phyloP scores from a whole-genome alignment of 106 monocot genomes.

The Allium sativum region DNA sequence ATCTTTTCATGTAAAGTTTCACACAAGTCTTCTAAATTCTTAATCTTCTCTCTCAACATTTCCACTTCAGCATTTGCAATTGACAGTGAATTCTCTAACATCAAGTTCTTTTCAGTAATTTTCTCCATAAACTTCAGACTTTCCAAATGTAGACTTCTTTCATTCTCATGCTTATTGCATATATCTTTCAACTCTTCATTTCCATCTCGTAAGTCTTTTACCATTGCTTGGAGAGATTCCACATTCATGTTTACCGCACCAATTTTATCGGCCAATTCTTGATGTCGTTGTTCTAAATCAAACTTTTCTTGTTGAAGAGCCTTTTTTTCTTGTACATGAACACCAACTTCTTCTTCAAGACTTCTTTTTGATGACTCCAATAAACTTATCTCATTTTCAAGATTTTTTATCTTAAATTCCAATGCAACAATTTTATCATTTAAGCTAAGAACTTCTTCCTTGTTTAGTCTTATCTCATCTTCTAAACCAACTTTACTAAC shows the following conservation, averaged over 20 bases:
- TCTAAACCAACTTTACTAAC: constrained; percentile 18
- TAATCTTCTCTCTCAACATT: constrained; percentile 39
- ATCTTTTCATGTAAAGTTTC: constrained; percentile 25
- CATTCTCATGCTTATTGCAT: constrained; percentile 34
- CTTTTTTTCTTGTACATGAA: constrained; percentile 25
- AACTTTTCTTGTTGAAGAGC: constrained; percentile 25
- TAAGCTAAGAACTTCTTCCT: constrained; percentile 26
- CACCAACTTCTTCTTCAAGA: constrained; percentile 5
- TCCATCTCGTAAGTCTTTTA: constrained; percentile 35
- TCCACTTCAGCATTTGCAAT: constrained; percentile 50
- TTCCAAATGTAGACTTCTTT: constrained; percentile 28
- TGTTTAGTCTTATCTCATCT: constrained; percentile 26
- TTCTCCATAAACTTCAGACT: constrained; percentile 39
- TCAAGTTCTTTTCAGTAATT: constrained; percentile 33
- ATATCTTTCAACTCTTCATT: constrained; percentile 37
- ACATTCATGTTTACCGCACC: constrained; percentile 19
- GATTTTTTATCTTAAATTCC: constrained; percentile 19
- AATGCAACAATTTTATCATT: constrained; percentile 37
- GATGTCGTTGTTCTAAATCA: constrained; percentile 27
- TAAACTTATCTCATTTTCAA: constrained; percentile 29
- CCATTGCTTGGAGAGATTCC: constrained; percentile 34
- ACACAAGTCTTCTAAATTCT: constrained; percentile 44
- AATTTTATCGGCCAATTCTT: constrained; percentile 29
- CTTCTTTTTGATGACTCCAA: constrained; percentile 26
- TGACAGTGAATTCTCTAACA: constrained; percentile 52